Conservation (phyloP, 1,284 basidiomycete species). For the Coniferiporia sulphurascens region DNA sequence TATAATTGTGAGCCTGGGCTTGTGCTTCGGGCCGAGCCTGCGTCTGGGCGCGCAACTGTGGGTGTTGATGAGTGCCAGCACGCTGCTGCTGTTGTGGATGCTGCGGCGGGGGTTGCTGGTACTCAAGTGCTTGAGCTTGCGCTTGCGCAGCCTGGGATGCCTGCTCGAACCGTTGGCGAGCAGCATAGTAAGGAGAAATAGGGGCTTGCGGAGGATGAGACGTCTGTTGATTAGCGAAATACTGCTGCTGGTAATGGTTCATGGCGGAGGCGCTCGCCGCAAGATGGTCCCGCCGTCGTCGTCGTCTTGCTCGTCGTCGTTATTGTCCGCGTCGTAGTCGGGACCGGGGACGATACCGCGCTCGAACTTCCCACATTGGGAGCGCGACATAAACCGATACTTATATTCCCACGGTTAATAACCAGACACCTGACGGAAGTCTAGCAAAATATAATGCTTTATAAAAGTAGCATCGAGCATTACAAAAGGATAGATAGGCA, state of each 20-base stretch:
- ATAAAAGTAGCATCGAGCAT: neutral
- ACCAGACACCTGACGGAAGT: neutral
- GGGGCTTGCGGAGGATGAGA: neutral
- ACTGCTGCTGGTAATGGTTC: constrained; percentile 15
- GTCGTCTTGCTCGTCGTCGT: neutral
- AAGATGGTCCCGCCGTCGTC: neutral
- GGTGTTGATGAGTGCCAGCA: neutral
- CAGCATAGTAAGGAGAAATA: constrained; percentile 12
- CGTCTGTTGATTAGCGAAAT: neutral
- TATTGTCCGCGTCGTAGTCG: neutral
- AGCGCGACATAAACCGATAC: neutral
- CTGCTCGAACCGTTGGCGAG: constrained; percentile 14
- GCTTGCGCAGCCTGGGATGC: neutral
- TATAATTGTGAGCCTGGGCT: neutral
- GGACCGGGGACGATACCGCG: neutral
- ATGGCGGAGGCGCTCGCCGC: constrained; percentile 1
- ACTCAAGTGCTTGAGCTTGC: constrained; percentile 2
- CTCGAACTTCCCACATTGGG: neutral
- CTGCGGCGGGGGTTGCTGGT: constrained; percentile 4
- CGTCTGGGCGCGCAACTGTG: constrained; percentile 4
- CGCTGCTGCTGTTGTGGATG: constrained; percentile 11
- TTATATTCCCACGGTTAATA: neutral
- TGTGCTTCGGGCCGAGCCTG: neutral
- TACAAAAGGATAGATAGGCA: constrained; percentile 5
- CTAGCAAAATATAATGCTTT: neutral